phyloP scores from a whole-genome alignment of 352 stramenopile genomes.

The Globisporangium perplexum region DNA sequence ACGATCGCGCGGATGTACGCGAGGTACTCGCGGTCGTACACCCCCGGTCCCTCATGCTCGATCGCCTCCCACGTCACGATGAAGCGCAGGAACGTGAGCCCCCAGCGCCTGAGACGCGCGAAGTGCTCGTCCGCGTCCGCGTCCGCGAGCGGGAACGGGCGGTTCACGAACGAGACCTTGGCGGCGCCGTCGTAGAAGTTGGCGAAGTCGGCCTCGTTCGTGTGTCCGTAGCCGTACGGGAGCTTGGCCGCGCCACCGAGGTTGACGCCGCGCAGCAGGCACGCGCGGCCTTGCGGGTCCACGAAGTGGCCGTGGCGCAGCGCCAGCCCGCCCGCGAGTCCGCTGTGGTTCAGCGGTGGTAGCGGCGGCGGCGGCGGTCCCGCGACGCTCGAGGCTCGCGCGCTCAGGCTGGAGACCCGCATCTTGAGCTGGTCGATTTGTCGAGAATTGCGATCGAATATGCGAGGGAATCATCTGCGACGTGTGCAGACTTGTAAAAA shows the following conservation, averaged over 20 bases:
- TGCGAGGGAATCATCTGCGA: background rate
- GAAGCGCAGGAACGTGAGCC: conserved; percentile 78
- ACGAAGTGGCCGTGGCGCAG: conserved; percentile 75
- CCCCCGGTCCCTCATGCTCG: conserved; percentile 74
- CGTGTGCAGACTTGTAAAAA: conserved; percentile 1
- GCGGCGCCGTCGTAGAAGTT: conserved; percentile 47
- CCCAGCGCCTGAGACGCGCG: conserved; percentile 68
- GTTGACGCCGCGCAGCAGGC: conserved; percentile 84
- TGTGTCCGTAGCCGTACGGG: conserved; percentile 50
- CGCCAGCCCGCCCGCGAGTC: conserved; percentile 19
- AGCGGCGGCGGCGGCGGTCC: background rate
- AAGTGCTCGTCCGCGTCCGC: conserved; percentile 78
- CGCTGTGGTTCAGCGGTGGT: conserved; percentile 5
- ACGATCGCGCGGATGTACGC: conserved; percentile 66
- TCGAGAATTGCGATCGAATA: background rate
- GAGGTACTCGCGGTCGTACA: conserved; percentile 86
- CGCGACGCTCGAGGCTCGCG: conserved; percentile 3
- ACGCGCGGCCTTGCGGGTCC: conserved; percentile 67
- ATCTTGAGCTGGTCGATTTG: too few relatives aligned
- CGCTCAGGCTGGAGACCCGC: conserved; percentile 8
- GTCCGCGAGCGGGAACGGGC: conserved; percentile 86
- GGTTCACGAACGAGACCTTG: conserved; percentile 67
- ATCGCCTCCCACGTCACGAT: conserved; percentile 90
- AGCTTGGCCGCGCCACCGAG: conserved; percentile 87
- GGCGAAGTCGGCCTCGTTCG: conserved; percentile 21